phyloP scores from a whole-genome alignment of 1,284 basidiomycete species.

The Rhodotorula sp. region DNA sequence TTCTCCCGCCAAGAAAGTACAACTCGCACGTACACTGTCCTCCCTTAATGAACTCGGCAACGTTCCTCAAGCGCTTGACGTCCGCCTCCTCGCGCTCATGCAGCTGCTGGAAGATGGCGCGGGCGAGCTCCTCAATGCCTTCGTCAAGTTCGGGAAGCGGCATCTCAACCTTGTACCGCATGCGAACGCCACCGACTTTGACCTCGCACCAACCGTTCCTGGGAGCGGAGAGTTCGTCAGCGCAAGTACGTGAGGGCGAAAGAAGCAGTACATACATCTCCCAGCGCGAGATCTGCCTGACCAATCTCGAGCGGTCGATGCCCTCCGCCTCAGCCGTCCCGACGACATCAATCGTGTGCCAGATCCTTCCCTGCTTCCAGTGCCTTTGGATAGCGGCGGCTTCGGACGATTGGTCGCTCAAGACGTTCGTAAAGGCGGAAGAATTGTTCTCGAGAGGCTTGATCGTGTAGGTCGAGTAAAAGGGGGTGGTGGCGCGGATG shows the following conservation, averaged over 20 bases:
- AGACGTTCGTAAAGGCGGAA: conserved; percentile 48
- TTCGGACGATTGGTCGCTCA: conserved; percentile 48
- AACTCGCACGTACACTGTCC: conserved; percentile 53
- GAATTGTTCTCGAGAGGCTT: conserved; percentile 42
- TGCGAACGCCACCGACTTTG: conserved; percentile 55
- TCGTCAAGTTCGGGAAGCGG: conserved; percentile 50
- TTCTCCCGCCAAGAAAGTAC: no score
- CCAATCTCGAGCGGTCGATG: conserved; percentile 2
- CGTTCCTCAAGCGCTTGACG: conserved; percentile 53
- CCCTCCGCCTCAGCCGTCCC: not conserved
- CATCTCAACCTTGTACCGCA: conserved; percentile 52
- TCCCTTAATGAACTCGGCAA: conserved; percentile 54
- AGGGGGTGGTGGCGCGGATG: conserved; percentile 47
- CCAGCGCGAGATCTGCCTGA: conserved; percentile 28
- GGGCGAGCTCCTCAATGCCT: conserved; percentile 51
- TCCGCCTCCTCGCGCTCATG: conserved; percentile 54
- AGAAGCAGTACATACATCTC: conserved; percentile 12
- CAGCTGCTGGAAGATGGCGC: conserved; percentile 53
- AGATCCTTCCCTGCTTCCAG: conserved; percentile 47
- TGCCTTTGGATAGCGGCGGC: conserved; percentile 51
- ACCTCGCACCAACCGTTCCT: conserved; percentile 47
- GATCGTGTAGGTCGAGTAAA: conserved; percentile 55
- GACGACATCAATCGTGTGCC: conserved; percentile 22
- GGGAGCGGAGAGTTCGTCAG: not conserved
- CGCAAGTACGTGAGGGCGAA: not conserved